Base-by-base conservation (phyloP, 2,329 filamentous ascomycete genomes). In the Fusarium nematophilum region DNA sequence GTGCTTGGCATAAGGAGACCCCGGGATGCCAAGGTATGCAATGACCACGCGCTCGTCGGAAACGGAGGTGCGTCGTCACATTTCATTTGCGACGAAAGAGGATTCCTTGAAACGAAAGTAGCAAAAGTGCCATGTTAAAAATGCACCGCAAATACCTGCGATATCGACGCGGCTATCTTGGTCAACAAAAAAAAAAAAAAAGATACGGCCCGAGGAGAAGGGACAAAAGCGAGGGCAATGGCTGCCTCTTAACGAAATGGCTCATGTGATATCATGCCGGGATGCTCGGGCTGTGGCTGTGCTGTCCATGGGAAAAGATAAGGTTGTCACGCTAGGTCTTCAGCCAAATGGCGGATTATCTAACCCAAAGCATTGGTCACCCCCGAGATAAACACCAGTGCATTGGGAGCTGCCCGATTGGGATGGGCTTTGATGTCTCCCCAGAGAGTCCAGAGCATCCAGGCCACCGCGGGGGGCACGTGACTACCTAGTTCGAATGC, bases 1-100 rank as follows among this genome's bases (percentile, higher is more conserved):
- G 6, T 8, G 15, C 51, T 61, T 60, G 45, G 51, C 45, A 23
- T 9, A 38, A 21, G 21, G 8, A 29, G 45, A 25, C 14, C 30
- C 14, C 15, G 9, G n/a, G 33, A 21, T 36, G 33, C 33, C 17
- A 45, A 34, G 30, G 7, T 21, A 26, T 37, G 23, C 23, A 29
- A 18, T 23, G 23, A 23, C 11, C 31, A 23, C 21, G 21, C 21
- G 21, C 21, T 21, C 21, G 21, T 21, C 21, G 21, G 21, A 6
- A 21, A 6, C 21, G 21, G 21, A 21, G 21, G 21, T 21, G 4
- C 21, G 21, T 21, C 21, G 21, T 21, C 21, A 21, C 21, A 21
- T 21, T 21, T 21, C 21, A 21, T 21, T 21, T 21, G 21, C 21
- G 21, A 21, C 21, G 21, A 21, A 21, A 21, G 21, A 21, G 21